phyloP scores from a whole-genome alignment of 2,329 filamentous ascomycete species.

The Tolypocladium cylindrosporum region DNA sequence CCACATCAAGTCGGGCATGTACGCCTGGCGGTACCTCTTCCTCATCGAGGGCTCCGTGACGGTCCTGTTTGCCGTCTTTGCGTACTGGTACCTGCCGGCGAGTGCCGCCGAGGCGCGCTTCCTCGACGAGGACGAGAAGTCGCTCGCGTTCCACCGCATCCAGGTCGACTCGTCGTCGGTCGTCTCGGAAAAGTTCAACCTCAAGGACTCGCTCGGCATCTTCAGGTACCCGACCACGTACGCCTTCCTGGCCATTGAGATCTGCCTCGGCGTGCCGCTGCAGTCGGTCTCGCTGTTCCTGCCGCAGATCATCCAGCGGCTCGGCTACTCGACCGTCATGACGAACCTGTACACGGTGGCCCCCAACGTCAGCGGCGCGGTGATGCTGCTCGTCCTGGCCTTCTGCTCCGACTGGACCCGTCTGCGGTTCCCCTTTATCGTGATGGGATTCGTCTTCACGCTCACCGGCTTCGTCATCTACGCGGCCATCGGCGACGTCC shows the following conservation, averaged over 20 bases:
- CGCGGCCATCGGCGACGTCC: constrained; percentile 56
- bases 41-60: constrained; percentile 47
- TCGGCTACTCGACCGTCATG: constrained; percentile 38
- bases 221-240: constrained; percentile 40
- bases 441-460: constrained; percentile 62
- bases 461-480: constrained; percentile 74
- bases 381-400: constrained; percentile 61
- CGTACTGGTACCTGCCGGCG: constrained; percentile 58
- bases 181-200: constrained; percentile 41
- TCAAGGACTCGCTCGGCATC: constrained; percentile 40
- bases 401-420: constrained; percentile 58
- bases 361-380: constrained; percentile 65
- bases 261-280: constrained; percentile 49
- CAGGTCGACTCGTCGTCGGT: constrained; percentile 62
- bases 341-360: constrained; percentile 78
- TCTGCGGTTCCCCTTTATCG: constrained; percentile 66
- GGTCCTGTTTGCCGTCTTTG: constrained; percentile 51
- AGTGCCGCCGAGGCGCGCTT: constrained; percentile 56
- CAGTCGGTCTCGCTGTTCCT: constrained; percentile 45
- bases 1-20: constrained; percentile 30
- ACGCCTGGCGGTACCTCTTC: constrained; percentile 40
- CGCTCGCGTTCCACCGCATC: constrained; percentile 62
- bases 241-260: constrained; percentile 41
- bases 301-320: constrained; percentile 42
- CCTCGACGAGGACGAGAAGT: constrained; percentile 54